Base-by-base conservation (phyloP, 2,329 filamentous ascomycete genomes). In the Paracoccidioides brasiliensis region DNA sequence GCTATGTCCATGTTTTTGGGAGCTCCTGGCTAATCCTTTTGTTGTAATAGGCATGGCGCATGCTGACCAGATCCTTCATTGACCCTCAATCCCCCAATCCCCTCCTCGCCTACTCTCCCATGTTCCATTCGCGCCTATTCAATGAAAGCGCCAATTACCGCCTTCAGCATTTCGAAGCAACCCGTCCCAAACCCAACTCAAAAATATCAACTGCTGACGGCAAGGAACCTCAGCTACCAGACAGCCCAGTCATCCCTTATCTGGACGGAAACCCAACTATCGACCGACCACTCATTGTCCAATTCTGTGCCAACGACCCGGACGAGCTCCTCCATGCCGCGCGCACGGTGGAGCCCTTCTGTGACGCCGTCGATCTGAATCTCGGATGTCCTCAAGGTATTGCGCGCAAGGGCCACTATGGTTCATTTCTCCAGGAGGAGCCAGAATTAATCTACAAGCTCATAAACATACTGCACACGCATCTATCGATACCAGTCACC, bases 321-420 rank as follows among this genome's bases (percentile, higher is more conserved):
- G 69, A 75, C 46, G 72, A 76, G 30, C 69, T 77, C 12, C 61
- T 76, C 8, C 67, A 79, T 33, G 90, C 93, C 0, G 93, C 91
- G 0, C 79, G 80, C 60, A 78, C 84, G 58, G 90, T 89, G 0
- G 84, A 86, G 4, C 88, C 89, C 0, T 87, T 90, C 70, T 97
- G 91, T 71, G 93, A 98, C 69, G 93, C 93, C 6, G 86, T 98
- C 3, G 93, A 98, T 69, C 74, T 98, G 63, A 98, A 98, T 68
- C 77, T 98, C 4, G 93, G 93, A 6, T 98, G 93, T 72, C 93
- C 93, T 0, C 93, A 98, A 68, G 91, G 91, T 1, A 98, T 98
- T 62, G 93, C 93, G 38, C 82, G 82, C 68, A 87, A 86, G 68
- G 93, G 93, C 7, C 84, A 88, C 68, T 98, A 98, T 66, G 93